phyloP scores from a whole-genome alignment of 2,329 filamentous ascomycete species.

The Fusarium torreyae region DNA sequence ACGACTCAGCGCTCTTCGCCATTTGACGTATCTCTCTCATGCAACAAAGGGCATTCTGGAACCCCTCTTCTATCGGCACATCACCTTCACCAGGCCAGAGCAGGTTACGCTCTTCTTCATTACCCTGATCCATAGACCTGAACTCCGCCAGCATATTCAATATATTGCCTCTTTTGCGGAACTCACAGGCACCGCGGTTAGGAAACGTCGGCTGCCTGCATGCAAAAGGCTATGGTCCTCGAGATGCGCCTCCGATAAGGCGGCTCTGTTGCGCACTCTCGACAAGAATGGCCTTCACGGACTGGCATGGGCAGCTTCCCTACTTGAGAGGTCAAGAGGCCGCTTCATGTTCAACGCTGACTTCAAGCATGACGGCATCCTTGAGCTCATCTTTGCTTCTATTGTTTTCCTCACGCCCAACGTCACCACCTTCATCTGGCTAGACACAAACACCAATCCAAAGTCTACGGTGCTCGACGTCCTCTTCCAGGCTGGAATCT shows the following conservation, averaged over 20 bases:
- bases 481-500: not conserved
- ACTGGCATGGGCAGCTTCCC: constrained; percentile 25
- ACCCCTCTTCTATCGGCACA: constrained; percentile 37
- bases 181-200: not conserved
- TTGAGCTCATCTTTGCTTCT: constrained; percentile 34
- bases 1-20: constrained; percentile 2
- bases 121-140: constrained; percentile 29
- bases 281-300: constrained; percentile 15
- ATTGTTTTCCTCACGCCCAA: constrained; percentile 30
- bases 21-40: constrained; percentile 34
- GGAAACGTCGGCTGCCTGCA: constrained; percentile 1
- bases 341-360: constrained; percentile 36
- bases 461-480: constrained; percentile 12
- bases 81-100: constrained; percentile 15
- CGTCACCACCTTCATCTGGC: constrained; percentile 30
- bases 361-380: constrained; percentile 34
- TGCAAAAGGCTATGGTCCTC: constrained; percentile 24
- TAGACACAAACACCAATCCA: constrained; percentile 32
- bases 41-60: constrained; percentile 31
- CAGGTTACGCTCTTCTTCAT: constrained; percentile 34
- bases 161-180: constrained; percentile 16
- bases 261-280: constrained; percentile 21
- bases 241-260: constrained; percentile 19
- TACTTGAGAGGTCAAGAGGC: constrained; percentile 23
- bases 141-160: constrained; percentile 28